Conservation (phyloP, 2,329 filamentous ascomycete genomes). For the Colletotrichum godetiae region DNA sequence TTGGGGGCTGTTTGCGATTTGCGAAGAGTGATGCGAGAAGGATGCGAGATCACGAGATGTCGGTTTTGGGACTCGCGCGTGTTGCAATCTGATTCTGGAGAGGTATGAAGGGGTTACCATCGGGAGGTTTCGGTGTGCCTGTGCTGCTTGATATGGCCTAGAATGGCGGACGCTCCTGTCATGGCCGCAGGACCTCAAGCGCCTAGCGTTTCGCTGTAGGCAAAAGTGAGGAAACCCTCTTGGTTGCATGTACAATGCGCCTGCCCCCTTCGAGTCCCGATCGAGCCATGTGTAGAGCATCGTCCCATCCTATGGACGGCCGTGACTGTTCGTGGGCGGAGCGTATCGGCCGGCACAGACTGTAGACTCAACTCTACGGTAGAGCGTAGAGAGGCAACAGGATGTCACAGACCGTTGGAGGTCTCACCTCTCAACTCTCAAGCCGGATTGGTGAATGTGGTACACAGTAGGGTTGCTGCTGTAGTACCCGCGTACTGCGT, state of each 20-base stretch:
- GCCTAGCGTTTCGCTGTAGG: conserved; percentile 25
- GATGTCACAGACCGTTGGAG: background rate
- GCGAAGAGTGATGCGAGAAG: conserved; percentile 11
- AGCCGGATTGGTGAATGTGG: background rate
- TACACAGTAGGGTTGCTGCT: background rate
- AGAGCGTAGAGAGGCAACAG: background rate
- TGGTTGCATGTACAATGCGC: conserved; percentile 15
- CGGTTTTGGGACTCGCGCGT: background rate
- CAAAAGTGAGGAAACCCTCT: background rate
- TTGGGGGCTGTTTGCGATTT: conserved; percentile 1
- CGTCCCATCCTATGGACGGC: conserved; percentile 15
- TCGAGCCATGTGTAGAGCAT: background rate
- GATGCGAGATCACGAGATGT: conserved; percentile 14
- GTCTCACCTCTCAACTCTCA: background rate
- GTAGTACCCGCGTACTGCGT: conserved; percentile 10
- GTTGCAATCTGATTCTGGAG: background rate
- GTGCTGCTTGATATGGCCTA: background rate
- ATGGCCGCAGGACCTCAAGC: conserved; percentile 22
- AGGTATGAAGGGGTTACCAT: background rate
- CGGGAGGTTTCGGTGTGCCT: background rate
- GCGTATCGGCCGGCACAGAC: background rate
- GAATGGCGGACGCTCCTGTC: background rate
- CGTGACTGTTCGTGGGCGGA: conserved; percentile 20
- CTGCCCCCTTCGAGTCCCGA: background rate
- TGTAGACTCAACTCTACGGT: background rate